Base-by-base conservation (phyloP, 768 basidiomycete species). In the Tubosaeta sp. region DNA sequence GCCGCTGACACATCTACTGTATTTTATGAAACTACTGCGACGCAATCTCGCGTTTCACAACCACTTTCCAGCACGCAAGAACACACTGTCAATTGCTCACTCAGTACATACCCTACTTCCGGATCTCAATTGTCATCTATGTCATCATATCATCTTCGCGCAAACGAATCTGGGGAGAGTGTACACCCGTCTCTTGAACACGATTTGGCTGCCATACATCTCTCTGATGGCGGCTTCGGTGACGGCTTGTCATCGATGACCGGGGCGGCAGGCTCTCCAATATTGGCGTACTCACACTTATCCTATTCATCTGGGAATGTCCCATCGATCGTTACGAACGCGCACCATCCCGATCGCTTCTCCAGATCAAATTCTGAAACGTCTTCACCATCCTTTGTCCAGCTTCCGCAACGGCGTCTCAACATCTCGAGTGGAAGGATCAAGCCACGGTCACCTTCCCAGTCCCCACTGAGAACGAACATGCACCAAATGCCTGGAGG, bases 1-100 rank as follows among this genome's bases (percentile, higher is more conserved):
- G 19, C 44, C 27, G 59, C 71, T 51, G 77, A 78, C 63, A 60
- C 76, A 59, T 71, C 77, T 56, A 83, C 79, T 78, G 81, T 86
- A 78, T 85, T 73, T 71, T 86, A 84, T 65, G 80, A 86, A 71
- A 84, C 83, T 25, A 73, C 67, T 27, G 65, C 67, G 57, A 61
- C 76, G 49, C 71, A 59, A 50, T 60, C 62, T 46, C 67, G 55
- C 51, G 48, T 63, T 36, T 35, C 60, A 19, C 66, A 57, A 41
- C 49, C 53, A 48, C 52, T 55, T 45, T 38, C 48, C 30, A 53
- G 49, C 46, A 44, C 42, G 12, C 63, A 59, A 51, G 59, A 61
- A 48, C 61, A 52, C 46, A 44, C 52, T 53, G 58, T 54, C 52
- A 58, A 63, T 60, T 60, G 57, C 38, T 48, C 55, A 53, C 46